These are phyloP conservation scores for Madurella fahalii DNA, from an alignment of 2,329 filamentous ascomycete genomes.

Conservation along the genomic window DNA sequence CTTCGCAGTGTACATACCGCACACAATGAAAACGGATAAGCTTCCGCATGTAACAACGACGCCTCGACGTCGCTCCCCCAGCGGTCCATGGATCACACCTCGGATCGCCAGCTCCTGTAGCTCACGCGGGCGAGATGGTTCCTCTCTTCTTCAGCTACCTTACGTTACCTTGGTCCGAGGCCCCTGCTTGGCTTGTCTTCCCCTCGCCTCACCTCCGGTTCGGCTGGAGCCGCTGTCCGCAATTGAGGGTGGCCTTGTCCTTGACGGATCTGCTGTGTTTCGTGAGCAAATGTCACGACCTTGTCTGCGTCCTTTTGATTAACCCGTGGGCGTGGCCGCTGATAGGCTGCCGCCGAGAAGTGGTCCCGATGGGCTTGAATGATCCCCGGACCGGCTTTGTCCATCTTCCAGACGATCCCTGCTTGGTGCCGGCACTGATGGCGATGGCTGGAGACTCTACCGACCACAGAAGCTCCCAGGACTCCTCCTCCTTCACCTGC, in stretches of 20 bases:
- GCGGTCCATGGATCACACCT: neutral
- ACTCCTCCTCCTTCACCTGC: no score
- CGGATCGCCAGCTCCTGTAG: neutral
- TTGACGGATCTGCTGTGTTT: conserved; percentile 15
- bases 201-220: neutral
- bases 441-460: no score
- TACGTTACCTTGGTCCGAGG: neutral
- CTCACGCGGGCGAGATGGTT: neutral
- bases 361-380: neutral
- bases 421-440: no score
- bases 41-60: conserved; percentile 23
- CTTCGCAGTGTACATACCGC: conserved; percentile 7
- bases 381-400: neutral
- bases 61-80: neutral
- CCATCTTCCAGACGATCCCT: neutral
- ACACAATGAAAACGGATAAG: conserved; percentile 21
- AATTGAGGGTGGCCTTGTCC: neutral
- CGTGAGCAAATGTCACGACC: conserved; percentile 14
- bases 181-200: neutral
- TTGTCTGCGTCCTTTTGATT: conserved; percentile 6
- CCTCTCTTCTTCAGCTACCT: neutral
- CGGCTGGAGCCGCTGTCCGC: neutral
- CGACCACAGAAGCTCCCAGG: no score
- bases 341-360: conserved; percentile 7
- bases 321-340: neutral